phyloP scores from a whole-genome alignment of 331 rosid genomes.

The Quercus tomentella region DNA sequence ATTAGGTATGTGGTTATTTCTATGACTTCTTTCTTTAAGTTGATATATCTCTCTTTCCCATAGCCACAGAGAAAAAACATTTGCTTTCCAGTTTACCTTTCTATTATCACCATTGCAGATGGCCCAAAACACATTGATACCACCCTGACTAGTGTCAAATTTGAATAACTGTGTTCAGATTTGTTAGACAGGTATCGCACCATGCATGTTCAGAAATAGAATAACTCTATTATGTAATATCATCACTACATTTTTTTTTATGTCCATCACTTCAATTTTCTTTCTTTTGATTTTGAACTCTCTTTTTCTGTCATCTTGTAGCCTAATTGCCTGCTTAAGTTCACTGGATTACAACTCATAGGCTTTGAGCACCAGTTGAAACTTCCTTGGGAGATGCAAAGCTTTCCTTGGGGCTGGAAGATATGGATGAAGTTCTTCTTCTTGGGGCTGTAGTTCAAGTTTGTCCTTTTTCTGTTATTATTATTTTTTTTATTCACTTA shows the following conservation, averaged over 20 bases:
- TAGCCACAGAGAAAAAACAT: background rate
- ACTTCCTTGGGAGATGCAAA: slow-evolving; percentile 53
- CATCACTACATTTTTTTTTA: background rate
- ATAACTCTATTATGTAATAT: background rate
- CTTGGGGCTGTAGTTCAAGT: slow-evolving; percentile 73
- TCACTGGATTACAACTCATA: slow-evolving; percentile 2
- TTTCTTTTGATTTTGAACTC: background rate
- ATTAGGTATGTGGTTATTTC: slow-evolving; percentile 30
- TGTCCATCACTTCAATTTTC: background rate
- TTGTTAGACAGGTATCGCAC: background rate
- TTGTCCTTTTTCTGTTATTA: background rate
- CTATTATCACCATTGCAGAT: background rate
- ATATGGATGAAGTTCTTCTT: slow-evolving; percentile 67
- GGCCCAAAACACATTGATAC: background rate
- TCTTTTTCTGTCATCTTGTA: background rate
- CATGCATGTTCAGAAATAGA: background rate
- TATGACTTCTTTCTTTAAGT: background rate
- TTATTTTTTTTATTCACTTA: background rate
- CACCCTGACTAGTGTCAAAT: background rate
- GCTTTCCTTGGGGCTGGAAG: slow-evolving; percentile 47
- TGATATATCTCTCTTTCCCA: background rate
- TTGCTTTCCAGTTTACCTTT: background rate
- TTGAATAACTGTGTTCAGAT: background rate
- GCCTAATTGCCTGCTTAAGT: background rate
- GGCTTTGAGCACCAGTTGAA: slow-evolving; percentile 49